Evolutionary conservation across 2,329 filamentous ascomycete genomes (phyloP).

Genomic region (Beauveria varroae): DNA sequence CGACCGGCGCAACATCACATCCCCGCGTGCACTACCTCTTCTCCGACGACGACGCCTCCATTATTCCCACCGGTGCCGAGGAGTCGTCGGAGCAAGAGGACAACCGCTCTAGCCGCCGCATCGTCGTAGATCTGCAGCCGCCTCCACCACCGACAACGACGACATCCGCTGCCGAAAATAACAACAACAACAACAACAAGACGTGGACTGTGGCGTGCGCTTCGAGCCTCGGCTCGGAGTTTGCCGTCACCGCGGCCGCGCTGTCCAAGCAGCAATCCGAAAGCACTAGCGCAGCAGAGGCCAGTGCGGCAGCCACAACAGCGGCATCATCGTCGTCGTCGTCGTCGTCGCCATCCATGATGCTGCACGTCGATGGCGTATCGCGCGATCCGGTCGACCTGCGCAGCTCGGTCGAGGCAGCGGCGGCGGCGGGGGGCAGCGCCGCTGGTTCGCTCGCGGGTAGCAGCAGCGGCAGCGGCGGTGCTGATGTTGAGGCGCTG

Average conservation of each 20-base stretch:
- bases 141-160: slow-evolving; percentile 45
- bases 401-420: slow-evolving; percentile 14
- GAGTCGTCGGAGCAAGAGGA: no score
- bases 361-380: slow-evolving; percentile 30
- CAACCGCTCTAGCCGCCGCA: no score
- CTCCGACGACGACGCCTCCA: slow-evolving; percentile 77
- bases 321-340: slow-evolving; percentile 14
- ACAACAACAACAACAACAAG: slow-evolving; percentile 22
- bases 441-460: slow-evolving; percentile 20
- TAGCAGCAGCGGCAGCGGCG: slow-evolving; percentile 23
- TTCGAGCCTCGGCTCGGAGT: slow-evolving; percentile 65
- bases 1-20: slow-evolving; percentile 69
- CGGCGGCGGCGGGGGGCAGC: neutral
- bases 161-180: slow-evolving; percentile 13
- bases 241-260: slow-evolving; percentile 49
- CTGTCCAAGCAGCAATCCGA: slow-evolving; percentile 36
- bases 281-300: slow-evolving; percentile 18
- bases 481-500: slow-evolving; percentile 39
- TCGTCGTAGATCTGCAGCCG: slow-evolving; percentile 34
- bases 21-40: slow-evolving; percentile 90
- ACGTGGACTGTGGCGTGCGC: slow-evolving; percentile 56
- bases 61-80: slow-evolving; percentile 21
- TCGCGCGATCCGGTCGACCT: slow-evolving; percentile 29
- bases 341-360: slow-evolving; percentile 9
- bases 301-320: slow-evolving; percentile 14